phyloP scores from a whole-genome alignment of 2,329 filamentous ascomycete species.

The Pseudogymnoascus sp. region DNA sequence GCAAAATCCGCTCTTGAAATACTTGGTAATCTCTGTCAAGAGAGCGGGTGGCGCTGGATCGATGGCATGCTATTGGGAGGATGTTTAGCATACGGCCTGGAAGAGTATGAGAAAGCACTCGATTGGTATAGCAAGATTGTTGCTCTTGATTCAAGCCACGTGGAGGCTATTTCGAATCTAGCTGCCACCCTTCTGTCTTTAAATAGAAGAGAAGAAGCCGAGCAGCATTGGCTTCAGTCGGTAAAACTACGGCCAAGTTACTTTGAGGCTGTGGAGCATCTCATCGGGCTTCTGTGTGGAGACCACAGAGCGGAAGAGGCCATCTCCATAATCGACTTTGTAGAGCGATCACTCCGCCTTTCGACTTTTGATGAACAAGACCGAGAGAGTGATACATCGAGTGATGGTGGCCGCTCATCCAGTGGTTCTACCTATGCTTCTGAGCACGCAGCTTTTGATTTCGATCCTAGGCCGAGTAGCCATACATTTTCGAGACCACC shows the following conservation, averaged over 20 bases:
- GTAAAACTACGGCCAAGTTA: slow-evolving; percentile 77
- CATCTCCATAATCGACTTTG: slow-evolving; percentile 75
- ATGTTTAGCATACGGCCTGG: slow-evolving; percentile 83
- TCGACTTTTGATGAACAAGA: slow-evolving; percentile 40
- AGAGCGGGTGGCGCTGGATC: slow-evolving; percentile 79
- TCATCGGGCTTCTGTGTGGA: slow-evolving; percentile 78
- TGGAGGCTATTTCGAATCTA: slow-evolving; percentile 89
- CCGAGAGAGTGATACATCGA: slow-evolving; percentile 50
- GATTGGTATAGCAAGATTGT: slow-evolving; percentile 64
- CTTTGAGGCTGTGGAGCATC: slow-evolving; percentile 90
- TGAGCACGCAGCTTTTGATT: slow-evolving; percentile 23
- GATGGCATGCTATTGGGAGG: slow-evolving; percentile 89
- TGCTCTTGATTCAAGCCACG: slow-evolving; percentile 53
- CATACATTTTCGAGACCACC: slow-evolving; percentile 15
- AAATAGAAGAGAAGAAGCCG: slow-evolving; percentile 72
- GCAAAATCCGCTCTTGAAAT: slow-evolving; percentile 62
- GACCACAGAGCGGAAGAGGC: slow-evolving; percentile 77
- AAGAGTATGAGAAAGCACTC: slow-evolving; percentile 69
- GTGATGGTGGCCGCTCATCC: slow-evolving; percentile 35
- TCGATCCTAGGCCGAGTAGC: slow-evolving; percentile 18
- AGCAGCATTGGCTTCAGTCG: slow-evolving; percentile 77
- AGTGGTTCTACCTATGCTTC: slow-evolving; percentile 18
- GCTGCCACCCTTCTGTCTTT: slow-evolving; percentile 83
- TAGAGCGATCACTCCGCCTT: slow-evolving; percentile 64
- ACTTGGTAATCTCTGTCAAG: slow-evolving; percentile 65